phyloP scores from a whole-genome alignment of 1,284 basidiomycete species.

The Calocybe gambosa region DNA sequence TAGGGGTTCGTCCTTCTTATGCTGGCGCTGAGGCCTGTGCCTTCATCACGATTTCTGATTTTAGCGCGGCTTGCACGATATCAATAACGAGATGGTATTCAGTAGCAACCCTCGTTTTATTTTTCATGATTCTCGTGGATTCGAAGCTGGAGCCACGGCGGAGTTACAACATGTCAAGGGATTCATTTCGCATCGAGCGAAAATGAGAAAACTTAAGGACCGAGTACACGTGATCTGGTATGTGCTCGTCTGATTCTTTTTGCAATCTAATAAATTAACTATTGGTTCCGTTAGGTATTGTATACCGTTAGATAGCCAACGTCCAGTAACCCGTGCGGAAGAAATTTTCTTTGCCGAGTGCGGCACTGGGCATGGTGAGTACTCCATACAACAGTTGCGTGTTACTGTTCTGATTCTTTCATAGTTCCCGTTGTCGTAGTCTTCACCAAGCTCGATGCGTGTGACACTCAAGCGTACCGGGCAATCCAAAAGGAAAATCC shows the following conservation, averaged over 20 bases:
- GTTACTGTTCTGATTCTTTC: not conserved
- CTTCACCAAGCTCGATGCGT: conserved; percentile 14
- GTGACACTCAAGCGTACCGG: conserved; percentile 5
- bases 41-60: too few relatives aligned
- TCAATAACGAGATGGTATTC: conserved; percentile 26
- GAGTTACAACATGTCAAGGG: conserved; percentile 18
- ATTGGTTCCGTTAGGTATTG: conserved; percentile 18
- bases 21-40: too few relatives aligned
- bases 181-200: conserved; percentile 17
- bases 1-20: not conserved
- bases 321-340: conserved; percentile 14
- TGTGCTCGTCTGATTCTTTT: not conserved
- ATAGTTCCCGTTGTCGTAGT: conserved; percentile 15
- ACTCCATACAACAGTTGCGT: not conserved
- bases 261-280: too few relatives aligned
- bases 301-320: conserved; percentile 10
- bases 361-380: conserved; percentile 14
- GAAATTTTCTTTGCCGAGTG: conserved; percentile 9
- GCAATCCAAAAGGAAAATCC: conserved; percentile 2
- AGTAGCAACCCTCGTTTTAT: conserved; percentile 22
- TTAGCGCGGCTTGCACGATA: conserved; percentile 28
- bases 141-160: conserved; percentile 19
- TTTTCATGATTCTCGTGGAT: conserved; percentile 27
- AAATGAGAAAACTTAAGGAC: conserved; percentile 11
- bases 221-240: conserved; percentile 23